phyloP scores from a whole-genome alignment of 768 basidiomycete species.

The Amanita inopinata region DNA sequence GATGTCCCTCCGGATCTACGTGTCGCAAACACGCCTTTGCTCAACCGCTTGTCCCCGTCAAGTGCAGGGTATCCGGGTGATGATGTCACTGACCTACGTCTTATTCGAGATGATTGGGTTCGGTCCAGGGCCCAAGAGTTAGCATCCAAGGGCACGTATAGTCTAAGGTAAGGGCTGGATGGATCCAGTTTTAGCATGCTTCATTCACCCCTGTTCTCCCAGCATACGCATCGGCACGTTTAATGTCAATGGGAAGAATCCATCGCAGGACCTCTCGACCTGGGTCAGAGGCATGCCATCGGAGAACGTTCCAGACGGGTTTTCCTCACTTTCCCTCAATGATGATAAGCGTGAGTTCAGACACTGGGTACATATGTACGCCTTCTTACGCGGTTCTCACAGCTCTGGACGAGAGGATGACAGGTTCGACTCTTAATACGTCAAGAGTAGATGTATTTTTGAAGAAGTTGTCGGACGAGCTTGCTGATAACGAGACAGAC shows the following conservation, averaged over 20 bases:
- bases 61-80: constrained; percentile 55
- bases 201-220: too few relatives aligned
- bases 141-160: constrained; percentile 21
- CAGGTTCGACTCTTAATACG: not conserved
- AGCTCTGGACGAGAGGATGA: not conserved
- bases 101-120: constrained; percentile 61
- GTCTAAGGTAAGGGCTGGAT: constrained; percentile 19
- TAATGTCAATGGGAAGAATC: constrained; percentile 74
- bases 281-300: constrained; percentile 42
- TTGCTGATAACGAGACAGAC: not conserved
- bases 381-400: not conserved
- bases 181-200: too few relatives aligned
- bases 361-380: not conserved
- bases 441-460: not conserved
- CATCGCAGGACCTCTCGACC: constrained; percentile 59
- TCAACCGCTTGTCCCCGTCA: constrained; percentile 46
- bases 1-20: constrained; percentile 47
- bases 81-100: constrained; percentile 45
- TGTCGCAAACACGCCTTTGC: constrained; percentile 32
- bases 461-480: not conserved
- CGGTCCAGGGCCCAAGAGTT: constrained; percentile 30
- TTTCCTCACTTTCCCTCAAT: not conserved
- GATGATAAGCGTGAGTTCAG: not conserved
- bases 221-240: constrained; percentile 73
- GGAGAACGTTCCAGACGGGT: constrained; percentile 2